Base-by-base conservation (phyloP, 345 rosid genomes). In the Balakata baccata region DNA sequence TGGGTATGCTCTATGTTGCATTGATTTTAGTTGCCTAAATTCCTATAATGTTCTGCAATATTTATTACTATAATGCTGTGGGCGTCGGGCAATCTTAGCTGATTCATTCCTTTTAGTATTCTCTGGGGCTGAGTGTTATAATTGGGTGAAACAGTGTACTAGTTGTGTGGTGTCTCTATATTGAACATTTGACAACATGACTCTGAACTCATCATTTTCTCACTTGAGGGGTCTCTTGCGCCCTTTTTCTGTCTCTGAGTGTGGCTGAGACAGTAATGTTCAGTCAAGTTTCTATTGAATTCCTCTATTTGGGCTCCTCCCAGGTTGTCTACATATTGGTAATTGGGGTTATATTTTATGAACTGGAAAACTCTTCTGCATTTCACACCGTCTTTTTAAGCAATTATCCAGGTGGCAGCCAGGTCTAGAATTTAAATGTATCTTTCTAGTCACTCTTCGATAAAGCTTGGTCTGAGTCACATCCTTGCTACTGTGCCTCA, bases 1-100 rank as follows among this genome's bases (percentile, higher is more conserved):
- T 95, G 99, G 99, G 99, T 95, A 91, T 73, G 96, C 75, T 71
- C 5, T 37, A 64, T 68, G 96, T 74, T 73, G 8, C 45, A 65
- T 68, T 66, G 63, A 45, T 49, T n/a, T 47, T 70, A 85, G 58
- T 82, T 86, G 16, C 84, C 89, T 0, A 78, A 69, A 57, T 74
- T 76, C 58, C n/a, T 60, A 18, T 52, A 37, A n/a, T 11, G 13
- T 39, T 14, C 14, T 61, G 6, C 29, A 45, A 49, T 6, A 16
- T 45, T 59, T 34, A 29, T 56, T 41, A 16, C 22, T 17, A 18
- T 64, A 13, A 2, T 57, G 10, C 7, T 1, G 18, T 37, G 2
- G 5, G 51, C 38, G 11, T 58, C 18, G 9, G 45, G 49, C 1
- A 64, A 43, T 64, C 22, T 64, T 7, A 37, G 46, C 23, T 62